A percentile compares a stretch with the other conserved stretches of the same genome.
Conservation (phyloP, 306 rosid species). For the Acacia confusa region DNA sequence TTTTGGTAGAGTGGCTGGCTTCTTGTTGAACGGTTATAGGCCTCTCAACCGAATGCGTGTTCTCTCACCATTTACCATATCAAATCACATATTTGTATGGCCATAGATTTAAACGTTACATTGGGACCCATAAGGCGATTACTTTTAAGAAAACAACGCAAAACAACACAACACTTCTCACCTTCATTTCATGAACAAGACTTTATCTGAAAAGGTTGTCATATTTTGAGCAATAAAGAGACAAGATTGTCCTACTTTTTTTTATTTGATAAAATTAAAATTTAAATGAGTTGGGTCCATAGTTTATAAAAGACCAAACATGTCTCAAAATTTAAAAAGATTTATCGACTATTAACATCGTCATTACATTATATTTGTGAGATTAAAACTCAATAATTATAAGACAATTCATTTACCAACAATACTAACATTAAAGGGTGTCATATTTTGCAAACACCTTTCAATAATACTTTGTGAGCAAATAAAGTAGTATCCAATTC, state of each 20-base stretch:
- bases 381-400: too few relatives aligned
- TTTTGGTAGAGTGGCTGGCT: neutral
- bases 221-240: too few relatives aligned
- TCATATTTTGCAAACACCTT: neutral
- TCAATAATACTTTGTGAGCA: neutral
- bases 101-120: neutral
- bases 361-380: too few relatives aligned
- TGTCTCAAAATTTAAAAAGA: too few relatives aligned
- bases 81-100: neutral
- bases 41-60: neutral
- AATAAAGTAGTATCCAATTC: neutral
- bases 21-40: neutral
- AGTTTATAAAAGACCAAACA: too few relatives aligned
- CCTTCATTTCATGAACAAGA: neutral
- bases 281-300: too few relatives aligned
- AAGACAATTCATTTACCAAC: too few relatives aligned
- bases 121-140: neutral
- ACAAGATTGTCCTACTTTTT: too few relatives aligned
- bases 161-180: neutral
- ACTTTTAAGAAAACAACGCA: neutral
- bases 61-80: neutral
- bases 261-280: too few relatives aligned
- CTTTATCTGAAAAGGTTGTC: neutral
- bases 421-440: too few relatives aligned
- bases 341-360: too few relatives aligned